phyloP scores from a whole-genome alignment of 192 early-diverging fungal genomes.

The Podila epicladia region DNA sequence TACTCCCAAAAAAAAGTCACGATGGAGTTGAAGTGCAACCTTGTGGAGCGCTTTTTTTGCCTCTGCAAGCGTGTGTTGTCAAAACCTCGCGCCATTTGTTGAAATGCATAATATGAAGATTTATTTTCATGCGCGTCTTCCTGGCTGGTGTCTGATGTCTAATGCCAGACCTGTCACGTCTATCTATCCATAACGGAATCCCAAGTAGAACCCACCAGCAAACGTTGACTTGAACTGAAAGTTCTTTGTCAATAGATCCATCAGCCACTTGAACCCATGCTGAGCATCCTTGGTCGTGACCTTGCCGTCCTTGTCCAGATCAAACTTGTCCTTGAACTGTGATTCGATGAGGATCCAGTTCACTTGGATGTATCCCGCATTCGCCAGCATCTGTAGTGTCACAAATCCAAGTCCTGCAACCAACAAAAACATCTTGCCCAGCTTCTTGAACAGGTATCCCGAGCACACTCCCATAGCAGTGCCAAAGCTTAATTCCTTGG shows the following conservation, averaged over 20 bases:
- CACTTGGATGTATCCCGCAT: conserved; percentile 55
- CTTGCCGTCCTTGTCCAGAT: conserved; percentile 54
- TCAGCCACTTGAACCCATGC: conserved; percentile 44
- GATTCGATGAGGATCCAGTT: conserved; percentile 53
- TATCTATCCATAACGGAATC: conserved; percentile 57
- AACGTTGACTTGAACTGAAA: conserved; percentile 66
- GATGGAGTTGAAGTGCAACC: too few relatives aligned
- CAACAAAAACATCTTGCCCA: conserved; percentile 56
- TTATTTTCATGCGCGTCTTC: too few relatives aligned
- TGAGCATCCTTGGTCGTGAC: conserved; percentile 47
- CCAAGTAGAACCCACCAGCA: conserved; percentile 54
- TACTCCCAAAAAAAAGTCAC: too few relatives aligned
- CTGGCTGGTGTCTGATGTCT: too few relatives aligned
- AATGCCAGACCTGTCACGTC: too few relatives aligned
- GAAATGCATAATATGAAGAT: too few relatives aligned
- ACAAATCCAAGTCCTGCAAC: conserved; percentile 58
- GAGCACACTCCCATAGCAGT: conserved; percentile 58
- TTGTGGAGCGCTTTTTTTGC: too few relatives aligned
- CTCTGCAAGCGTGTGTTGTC: too few relatives aligned
- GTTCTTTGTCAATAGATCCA: conserved; percentile 54
- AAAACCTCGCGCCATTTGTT: too few relatives aligned
- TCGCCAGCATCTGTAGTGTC: conserved; percentile 54
- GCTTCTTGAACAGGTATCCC: conserved; percentile 60
- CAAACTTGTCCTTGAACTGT: conserved; percentile 46
- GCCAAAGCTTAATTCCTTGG: conserved; percentile 59